A percentile compares a stretch with the other conserved stretches of the same genome.
Evolutionary conservation across 2,329 filamentous ascomycete species (phyloP).

Genomic region (Fusarium avenaceum): DNA sequence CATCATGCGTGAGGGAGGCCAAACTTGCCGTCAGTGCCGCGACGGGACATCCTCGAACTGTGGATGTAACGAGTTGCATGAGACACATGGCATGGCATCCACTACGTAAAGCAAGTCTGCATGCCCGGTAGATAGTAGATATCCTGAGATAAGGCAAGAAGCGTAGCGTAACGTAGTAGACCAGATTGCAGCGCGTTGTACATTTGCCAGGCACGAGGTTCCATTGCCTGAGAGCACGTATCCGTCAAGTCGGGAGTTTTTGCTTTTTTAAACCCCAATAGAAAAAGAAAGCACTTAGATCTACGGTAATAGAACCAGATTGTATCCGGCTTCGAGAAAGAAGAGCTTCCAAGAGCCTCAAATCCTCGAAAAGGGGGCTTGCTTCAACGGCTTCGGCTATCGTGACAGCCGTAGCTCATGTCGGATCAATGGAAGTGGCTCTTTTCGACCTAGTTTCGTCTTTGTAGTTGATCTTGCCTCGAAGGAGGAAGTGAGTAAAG

Average conservation of each 20-base stretch:
- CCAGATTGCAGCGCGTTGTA: conserved; percentile 6
- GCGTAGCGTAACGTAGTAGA: not conserved
- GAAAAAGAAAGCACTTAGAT: conserved; percentile 8
- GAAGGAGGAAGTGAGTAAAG: conserved; percentile 3
- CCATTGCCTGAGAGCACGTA: conserved; percentile 16
- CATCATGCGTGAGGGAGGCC: conserved; percentile 1
- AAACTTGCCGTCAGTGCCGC: conserved; percentile 29
- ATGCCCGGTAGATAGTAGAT: conserved; percentile 2
- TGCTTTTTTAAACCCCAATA: not conserved
- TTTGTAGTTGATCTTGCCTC: conserved; percentile 14
- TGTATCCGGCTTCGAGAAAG: conserved; percentile 12
- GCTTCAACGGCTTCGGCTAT: conserved; percentile 48
- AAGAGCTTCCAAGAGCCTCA: conserved; percentile 26
- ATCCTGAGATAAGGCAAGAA: not conserved
- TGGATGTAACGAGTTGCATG: conserved; percentile 13
- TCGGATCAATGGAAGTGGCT: conserved; percentile 46
- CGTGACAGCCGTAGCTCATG: conserved; percentile 44
- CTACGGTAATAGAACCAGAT: not conserved
- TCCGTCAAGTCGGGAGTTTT: conserved; percentile 20
- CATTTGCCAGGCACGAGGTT: conserved; percentile 19
- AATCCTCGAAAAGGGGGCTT: conserved; percentile 25
- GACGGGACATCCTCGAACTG: conserved; percentile 9
- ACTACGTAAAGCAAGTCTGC: conserved; percentile 17
- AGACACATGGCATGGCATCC: conserved; percentile 35
- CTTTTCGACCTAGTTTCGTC: conserved; percentile 42